A percentile compares a stretch with the other conserved stretches of the same genome.
Evolutionary conservation across 2,329 filamentous ascomycete species (phyloP).

Genomic region (Fusarium dlaminii): DNA sequence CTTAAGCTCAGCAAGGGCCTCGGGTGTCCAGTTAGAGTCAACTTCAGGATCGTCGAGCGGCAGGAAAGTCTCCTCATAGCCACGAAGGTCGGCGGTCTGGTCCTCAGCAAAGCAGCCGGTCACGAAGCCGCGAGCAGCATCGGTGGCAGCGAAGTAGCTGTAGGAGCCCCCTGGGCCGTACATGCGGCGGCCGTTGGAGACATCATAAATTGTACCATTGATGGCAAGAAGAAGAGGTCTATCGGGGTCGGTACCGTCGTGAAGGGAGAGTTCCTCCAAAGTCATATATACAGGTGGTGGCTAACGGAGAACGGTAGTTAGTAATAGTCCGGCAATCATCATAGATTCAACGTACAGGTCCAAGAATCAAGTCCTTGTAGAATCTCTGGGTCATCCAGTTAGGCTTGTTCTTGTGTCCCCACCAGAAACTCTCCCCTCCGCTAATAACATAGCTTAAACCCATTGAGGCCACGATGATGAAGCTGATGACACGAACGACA

Average conservation of each 20-base stretch:
- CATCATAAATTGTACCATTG: conserved; percentile 88
- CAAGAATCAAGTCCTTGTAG: conserved; percentile 58
- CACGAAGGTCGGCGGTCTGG: conserved; percentile 82
- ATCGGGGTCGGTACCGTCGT: conserved; percentile 78
- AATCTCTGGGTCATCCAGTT: conserved; percentile 67
- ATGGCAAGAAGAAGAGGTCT: conserved; percentile 91
- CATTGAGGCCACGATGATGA: conserved; percentile 71
- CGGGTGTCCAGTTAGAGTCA: conserved; percentile 66
- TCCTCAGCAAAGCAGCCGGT: conserved; percentile 94
- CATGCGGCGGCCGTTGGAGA: conserved; percentile 71
- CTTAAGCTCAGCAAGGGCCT: conserved; percentile 62
- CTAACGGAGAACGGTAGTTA: conserved; percentile 46
- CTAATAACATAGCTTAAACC: conserved; percentile 82
- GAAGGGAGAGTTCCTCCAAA: conserved; percentile 74
- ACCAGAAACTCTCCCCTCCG: conserved; percentile 73
- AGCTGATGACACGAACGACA: conserved; percentile 73
- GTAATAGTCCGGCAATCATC: background rate
- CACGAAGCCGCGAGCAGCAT: conserved; percentile 88
- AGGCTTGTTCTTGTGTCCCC: conserved; percentile 70
- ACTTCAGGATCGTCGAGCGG: conserved; percentile 70
- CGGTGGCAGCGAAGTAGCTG: conserved; percentile 84
- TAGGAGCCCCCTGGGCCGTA: conserved; percentile 90
- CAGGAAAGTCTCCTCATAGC: conserved; percentile 86
- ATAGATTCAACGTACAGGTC: conserved; percentile 35
- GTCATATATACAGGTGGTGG: conserved; percentile 75